Base-by-base conservation (phyloP, 2,329 filamentous ascomycete species). In the Cercospora citrullina region DNA sequence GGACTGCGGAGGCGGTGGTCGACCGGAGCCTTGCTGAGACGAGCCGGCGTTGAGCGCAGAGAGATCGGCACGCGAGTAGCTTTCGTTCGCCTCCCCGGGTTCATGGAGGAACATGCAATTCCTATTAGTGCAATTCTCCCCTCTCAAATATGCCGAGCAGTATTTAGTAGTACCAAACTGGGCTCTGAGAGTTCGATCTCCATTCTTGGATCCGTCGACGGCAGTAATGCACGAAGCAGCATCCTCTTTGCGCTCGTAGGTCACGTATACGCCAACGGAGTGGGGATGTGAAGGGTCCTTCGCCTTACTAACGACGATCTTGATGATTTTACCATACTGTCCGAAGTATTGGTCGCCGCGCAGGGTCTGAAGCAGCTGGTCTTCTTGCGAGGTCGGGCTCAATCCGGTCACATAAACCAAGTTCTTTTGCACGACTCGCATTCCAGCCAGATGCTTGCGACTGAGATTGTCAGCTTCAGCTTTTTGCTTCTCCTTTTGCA, bases 61-160 rank as follows among this genome's bases (percentile, higher is more conserved):
- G 42, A 98, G 82, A 79, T 97, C 94, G 78, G 97, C 93, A 59
- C 95, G 88, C 8, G 93, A 96, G 78, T 97, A 98, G 80, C 93
- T 97, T 76, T 98, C 94, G 73, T 95, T 94, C 74, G 97, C 95
- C 77, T 99, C 95, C n/a, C 95, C 96, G 45, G 95, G 91, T 80
- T 99, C 96, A 77, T 99, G 95, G 61, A 99, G 82, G 79, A 99
- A 99, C 88, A 97, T 99, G 83, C 95, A 99, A 71, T 95, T 94
- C 62, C 94, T 89, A 76, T 99, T 99, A 66, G 92, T 93, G 80
- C 95, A 99, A 72, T 90, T 91, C 80, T 99, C 95, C 73, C 96
- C 93, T 67, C 96, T 91, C 18, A 99, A 85, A 84, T 96, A 99
- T 4, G 95, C 94, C 0, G 95, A 99, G 79, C 95, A 99, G 80